phyloP scores from a whole-genome alignment of 1,139 yeast species.

The Kodamaea fungicola region DNA sequence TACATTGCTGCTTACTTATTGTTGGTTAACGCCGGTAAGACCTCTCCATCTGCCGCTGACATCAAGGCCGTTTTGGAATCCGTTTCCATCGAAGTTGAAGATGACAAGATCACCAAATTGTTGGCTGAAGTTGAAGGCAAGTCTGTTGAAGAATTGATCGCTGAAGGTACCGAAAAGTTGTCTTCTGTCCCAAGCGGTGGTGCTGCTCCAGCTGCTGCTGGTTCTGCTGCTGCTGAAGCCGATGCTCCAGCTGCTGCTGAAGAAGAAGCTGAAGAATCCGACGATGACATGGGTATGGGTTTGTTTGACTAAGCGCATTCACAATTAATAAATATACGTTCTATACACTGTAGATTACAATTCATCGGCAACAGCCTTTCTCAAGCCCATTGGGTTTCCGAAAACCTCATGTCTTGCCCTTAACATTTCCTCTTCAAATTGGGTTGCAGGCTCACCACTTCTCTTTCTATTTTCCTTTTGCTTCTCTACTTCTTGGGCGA shows the following conservation, averaged over 20 bases:
- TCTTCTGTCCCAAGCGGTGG: conserved; percentile 98
- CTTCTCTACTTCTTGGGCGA: conserved; percentile 47
- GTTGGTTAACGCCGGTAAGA: conserved; percentile 64
- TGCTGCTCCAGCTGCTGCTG: conserved; percentile 77
- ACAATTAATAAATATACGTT: background rate
- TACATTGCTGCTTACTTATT: conserved; percentile 69
- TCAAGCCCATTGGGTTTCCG: conserved; percentile 73
- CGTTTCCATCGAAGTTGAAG: conserved; percentile 95
- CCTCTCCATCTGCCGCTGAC: conserved; percentile 89
- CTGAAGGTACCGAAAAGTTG: conserved; percentile 93
- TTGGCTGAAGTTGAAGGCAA: conserved; percentile 93
- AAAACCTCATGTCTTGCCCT: conserved; percentile 66
- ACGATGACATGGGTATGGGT: conserved; percentile 50
- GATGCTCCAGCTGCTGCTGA: conserved; percentile 70
- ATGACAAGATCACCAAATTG: conserved; percentile 79
- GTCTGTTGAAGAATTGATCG: conserved; percentile 85
- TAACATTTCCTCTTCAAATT: conserved; percentile 46
- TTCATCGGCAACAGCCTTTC: conserved; percentile 58
- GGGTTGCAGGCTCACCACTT: conserved; percentile 28
- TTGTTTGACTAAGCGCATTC: conserved; percentile 42
- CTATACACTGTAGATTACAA: conserved; percentile 24
- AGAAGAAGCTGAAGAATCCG: conserved; percentile 62
- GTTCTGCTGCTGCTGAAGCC: conserved; percentile 64
- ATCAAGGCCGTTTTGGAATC: conserved; percentile 85
- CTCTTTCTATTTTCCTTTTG: conserved; percentile 31